These are phyloP conservation scores for Trametes maxima DNA, from an alignment of 768 basidiomycete genomes.

Conservation along the genomic window DNA sequence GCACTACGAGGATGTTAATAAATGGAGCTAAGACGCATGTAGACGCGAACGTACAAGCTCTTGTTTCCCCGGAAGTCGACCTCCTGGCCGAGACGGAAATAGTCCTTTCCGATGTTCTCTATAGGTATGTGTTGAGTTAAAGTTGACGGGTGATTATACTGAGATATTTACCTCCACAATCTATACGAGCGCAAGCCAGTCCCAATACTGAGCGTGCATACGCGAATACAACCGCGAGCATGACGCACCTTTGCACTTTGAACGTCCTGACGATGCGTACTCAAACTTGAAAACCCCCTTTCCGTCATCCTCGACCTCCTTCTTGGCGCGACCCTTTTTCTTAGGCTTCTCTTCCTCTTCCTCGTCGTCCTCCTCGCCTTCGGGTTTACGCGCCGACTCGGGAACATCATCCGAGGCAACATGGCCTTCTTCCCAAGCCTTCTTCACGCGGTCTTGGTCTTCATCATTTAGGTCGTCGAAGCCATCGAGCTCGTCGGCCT, in stretches of 20 bases:
- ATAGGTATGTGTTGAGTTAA: background rate
- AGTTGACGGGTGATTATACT: too few species aligned
- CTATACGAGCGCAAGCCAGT: slow-evolving; percentile 2
- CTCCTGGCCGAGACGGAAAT: slow-evolving; percentile 44
- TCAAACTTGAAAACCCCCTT: slow-evolving; percentile 34
- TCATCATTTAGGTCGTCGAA: slow-evolving; percentile 71
- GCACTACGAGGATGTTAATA: slow-evolving; percentile 26
- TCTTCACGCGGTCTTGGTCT: slow-evolving; percentile 70
- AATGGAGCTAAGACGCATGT: too few species aligned
- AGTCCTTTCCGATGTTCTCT: slow-evolving; percentile 44
- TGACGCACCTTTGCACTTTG: slow-evolving; percentile 37
- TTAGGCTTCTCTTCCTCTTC: slow-evolving; percentile 43
- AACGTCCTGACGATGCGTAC: slow-evolving; percentile 33
- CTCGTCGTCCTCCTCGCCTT: slow-evolving; percentile 42
- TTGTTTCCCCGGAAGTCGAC: slow-evolving; percentile 43
- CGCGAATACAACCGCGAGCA: too few species aligned
- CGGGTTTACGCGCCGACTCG: slow-evolving; percentile 63
- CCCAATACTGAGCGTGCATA: background rate
- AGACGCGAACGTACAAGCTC: slow-evolving; percentile 31
- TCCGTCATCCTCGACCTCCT: slow-evolving; percentile 33
- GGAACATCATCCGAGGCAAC: slow-evolving; percentile 88
- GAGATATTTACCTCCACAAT: slow-evolving; percentile 19
- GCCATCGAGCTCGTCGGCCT: slow-evolving; percentile 77
- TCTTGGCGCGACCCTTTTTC: slow-evolving; percentile 31
- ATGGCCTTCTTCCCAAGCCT: slow-evolving; percentile 75